Percentiles rank a stretch among this genome's conserved stretches.
Conservation (phyloP, 345 rosid genomes). For the Aquilaria yunnanensis region DNA sequence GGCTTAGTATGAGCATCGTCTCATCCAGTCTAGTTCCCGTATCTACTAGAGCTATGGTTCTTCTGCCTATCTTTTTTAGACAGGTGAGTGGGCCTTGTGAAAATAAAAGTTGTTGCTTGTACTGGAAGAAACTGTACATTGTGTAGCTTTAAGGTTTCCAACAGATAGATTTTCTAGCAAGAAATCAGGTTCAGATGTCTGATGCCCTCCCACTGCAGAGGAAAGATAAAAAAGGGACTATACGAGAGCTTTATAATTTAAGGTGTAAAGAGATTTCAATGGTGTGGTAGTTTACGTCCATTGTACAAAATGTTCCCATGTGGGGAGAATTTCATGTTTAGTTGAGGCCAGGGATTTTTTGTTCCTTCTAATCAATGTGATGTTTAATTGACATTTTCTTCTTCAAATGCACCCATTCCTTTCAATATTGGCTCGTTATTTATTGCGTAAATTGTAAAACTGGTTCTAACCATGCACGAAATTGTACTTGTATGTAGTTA, state of each 20-base stretch:
- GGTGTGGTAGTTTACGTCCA: slow-evolving; percentile 36
- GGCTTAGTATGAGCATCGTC: slow-evolving; percentile 33
- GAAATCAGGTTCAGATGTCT: slow-evolving; percentile 29
- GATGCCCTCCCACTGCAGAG: slow-evolving; percentile 24
- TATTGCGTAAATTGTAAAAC: too few species aligned
- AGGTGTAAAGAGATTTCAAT: slow-evolving; percentile 33
- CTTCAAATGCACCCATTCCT: slow-evolving; percentile 16
- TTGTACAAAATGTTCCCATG: slow-evolving; percentile 40
- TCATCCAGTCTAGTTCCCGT: slow-evolving; percentile 10
- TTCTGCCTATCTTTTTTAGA: slow-evolving; percentile 16
- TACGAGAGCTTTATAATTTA: slow-evolving; percentile 19
- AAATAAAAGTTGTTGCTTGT: slow-evolving; percentile 45
- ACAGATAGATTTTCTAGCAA: slow-evolving; percentile 39
- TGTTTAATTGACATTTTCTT: slow-evolving; percentile 23
- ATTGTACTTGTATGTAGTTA: too few species aligned
- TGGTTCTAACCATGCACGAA: too few species aligned
- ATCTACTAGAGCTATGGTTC: slow-evolving; percentile 15
- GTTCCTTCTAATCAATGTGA: slow-evolving; percentile 14
- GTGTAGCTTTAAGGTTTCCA: slow-evolving; percentile 46
- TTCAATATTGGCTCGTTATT: not conserved
- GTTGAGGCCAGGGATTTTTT: slow-evolving; percentile 26
- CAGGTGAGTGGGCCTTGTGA: slow-evolving; percentile 24
- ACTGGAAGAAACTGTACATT: slow-evolving; percentile 41
- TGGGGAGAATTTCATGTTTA: slow-evolving; percentile 46
- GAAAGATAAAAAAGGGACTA: slow-evolving; percentile 21